Conservation (phyloP, 1,139 yeast genomes). For the Saccharomyces hybrid region DNA sequence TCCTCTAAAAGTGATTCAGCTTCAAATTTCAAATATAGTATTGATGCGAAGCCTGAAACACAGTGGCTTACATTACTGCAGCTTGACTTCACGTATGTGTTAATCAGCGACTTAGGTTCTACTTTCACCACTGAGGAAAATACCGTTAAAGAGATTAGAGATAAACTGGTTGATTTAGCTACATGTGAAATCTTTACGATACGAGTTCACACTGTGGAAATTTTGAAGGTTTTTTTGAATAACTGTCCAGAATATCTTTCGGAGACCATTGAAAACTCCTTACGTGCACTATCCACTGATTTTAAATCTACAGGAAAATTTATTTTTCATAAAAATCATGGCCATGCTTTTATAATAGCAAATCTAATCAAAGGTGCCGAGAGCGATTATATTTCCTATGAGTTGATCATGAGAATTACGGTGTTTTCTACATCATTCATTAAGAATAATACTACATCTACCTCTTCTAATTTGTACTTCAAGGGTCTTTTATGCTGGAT, state of each 20-base stretch:
- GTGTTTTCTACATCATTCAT: slow-evolving; percentile 31
- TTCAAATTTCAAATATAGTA: neutral
- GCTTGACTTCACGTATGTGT: slow-evolving; percentile 21
- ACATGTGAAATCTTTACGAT: slow-evolving; percentile 32
- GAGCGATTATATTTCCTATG: slow-evolving; percentile 33
- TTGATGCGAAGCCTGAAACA: slow-evolving; percentile 3
- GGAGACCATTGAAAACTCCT: slow-evolving; percentile 27
- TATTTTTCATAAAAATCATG: slow-evolving; percentile 35
- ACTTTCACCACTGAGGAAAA: slow-evolving; percentile 27
- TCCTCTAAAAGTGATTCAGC: neutral
- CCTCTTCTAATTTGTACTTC: slow-evolving; percentile 33
- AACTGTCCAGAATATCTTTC: slow-evolving; percentile 29
- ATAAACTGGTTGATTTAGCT: slow-evolving; percentile 29
- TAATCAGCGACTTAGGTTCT: slow-evolving; percentile 23
- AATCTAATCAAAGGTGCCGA: slow-evolving; percentile 31
- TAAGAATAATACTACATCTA: slow-evolving; percentile 30
- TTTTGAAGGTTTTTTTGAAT: slow-evolving; percentile 32
- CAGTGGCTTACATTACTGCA: slow-evolving; percentile 21
- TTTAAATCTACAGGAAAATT: slow-evolving; percentile 32
- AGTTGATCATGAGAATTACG: slow-evolving; percentile 32
- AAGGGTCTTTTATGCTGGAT: slow-evolving; percentile 59
- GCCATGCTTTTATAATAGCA: slow-evolving; percentile 36
- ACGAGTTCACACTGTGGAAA: slow-evolving; percentile 34
- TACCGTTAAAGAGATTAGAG: slow-evolving; percentile 25
- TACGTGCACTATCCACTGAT: slow-evolving; percentile 30